Evolutionary conservation across 768 basidiomycete species (phyloP).

Genomic region (Boletus reticulatus): DNA sequence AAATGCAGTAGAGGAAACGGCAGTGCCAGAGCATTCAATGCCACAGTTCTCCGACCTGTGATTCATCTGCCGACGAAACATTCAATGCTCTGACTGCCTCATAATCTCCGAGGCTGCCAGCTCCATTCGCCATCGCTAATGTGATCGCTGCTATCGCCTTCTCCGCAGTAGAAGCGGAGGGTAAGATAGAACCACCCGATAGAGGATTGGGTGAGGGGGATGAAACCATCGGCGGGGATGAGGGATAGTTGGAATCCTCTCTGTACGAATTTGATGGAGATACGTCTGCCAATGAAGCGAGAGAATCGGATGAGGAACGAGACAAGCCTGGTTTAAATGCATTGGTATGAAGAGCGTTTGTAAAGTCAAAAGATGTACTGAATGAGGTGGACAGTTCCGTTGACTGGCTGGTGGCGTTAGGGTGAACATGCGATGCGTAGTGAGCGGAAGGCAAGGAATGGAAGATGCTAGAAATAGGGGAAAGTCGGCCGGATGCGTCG

Average conservation of each 20-base stretch:
- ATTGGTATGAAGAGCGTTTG: constrained; percentile 25
- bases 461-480: constrained; percentile 24
- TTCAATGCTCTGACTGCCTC: constrained; percentile 43
- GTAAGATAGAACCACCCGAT: neutral
- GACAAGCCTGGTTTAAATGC: constrained; percentile 20
- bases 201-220: constrained; percentile 13
- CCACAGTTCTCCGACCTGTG: constrained; percentile 61
- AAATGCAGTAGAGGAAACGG: neutral
- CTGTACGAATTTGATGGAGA: constrained; percentile 2
- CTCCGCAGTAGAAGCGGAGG: constrained; percentile 48
- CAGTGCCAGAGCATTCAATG: constrained; percentile 28
- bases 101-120: constrained; percentile 59
- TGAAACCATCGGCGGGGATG: constrained; percentile 9
- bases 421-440: constrained; percentile 10
- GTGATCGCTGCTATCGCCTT: constrained; percentile 59
- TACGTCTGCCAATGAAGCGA: constrained; percentile 6
- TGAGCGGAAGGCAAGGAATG: constrained; percentile 10
- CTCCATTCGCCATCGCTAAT: constrained; percentile 63
- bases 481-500: constrained; percentile 19
- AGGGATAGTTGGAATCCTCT: constrained; percentile 4
- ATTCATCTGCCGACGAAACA: constrained; percentile 34
- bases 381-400: constrained; percentile 17
- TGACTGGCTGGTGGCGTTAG: constrained; percentile 12
- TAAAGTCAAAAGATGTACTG: constrained; percentile 28
- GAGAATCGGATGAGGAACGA: constrained; percentile 18